A percentile compares a stretch with the other conserved stretches of the same genome.
These are phyloP conservation scores for Panicum hallii DNA, from an alignment of 202 grass and related monocot species.

Conservation along the genomic window DNA sequence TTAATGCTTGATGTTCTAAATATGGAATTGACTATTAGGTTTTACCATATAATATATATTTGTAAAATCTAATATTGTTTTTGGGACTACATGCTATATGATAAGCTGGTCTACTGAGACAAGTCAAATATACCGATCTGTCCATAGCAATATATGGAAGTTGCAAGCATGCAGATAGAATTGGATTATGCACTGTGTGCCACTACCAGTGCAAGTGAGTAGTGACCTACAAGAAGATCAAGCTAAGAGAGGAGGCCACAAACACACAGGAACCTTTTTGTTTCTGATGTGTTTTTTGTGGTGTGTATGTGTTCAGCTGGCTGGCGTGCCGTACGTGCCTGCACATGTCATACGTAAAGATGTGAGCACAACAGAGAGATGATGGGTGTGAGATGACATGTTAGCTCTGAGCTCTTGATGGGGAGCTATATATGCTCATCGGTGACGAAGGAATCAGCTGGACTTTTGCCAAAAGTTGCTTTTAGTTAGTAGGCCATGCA, in stretches of 20 bases:
- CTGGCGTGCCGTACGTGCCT: not conserved
- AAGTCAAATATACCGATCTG: no score
- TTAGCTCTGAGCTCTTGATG: conserved; percentile 10
- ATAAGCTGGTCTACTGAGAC: no score
- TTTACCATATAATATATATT: no score
- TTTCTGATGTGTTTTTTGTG: conserved; percentile 3
- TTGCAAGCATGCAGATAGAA: not conserved
- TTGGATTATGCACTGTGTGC: not conserved
- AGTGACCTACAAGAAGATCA: not conserved
- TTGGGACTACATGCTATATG: no score
- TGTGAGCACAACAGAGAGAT: conserved; percentile 1
- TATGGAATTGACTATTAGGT: no score
- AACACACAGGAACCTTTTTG: not conserved
- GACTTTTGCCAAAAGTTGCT: conserved; percentile 35
- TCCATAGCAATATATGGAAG: not conserved
- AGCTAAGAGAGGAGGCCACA: not conserved
- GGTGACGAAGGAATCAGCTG: conserved; percentile 14
- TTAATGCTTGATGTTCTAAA: no score
- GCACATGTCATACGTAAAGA: conserved; percentile 36
- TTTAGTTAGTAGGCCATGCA: conserved; percentile 12
- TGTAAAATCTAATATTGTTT: no score
- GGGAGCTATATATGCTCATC: conserved; percentile 8
- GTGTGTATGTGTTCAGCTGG: not conserved
- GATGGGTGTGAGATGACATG: conserved; percentile 1
- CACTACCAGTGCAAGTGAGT: not conserved